phyloP scores from a whole-genome alignment of 352 stramenopile genomes.

The Pythium periplocum region DNA sequence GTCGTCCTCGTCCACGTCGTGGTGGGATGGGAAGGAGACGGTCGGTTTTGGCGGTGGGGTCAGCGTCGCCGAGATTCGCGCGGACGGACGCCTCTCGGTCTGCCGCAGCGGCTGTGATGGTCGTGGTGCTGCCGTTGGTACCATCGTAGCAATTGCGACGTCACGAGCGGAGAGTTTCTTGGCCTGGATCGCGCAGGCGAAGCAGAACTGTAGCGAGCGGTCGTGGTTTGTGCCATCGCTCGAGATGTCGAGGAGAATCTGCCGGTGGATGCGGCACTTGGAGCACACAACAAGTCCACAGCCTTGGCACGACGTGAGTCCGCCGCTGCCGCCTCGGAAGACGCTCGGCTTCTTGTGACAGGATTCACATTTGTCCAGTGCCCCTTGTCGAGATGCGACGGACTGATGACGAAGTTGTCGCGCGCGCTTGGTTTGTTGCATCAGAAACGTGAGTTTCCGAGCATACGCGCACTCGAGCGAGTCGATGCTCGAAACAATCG shows the following conservation, averaged over 20 bases:
- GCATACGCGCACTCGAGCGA: constrained; percentile 51
- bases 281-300: not conserved
- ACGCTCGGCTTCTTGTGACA: too few relatives aligned
- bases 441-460: constrained; percentile 65
- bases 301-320: too few relatives aligned
- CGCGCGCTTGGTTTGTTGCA: constrained; percentile 4
- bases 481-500: constrained; percentile 27
- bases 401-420: not conserved
- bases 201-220: constrained; percentile 4
- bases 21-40: too few relatives aligned
- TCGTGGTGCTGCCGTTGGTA: too few relatives aligned
- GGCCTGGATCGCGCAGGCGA: constrained; percentile 8
- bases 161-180: constrained; percentile 5
- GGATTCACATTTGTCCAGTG: too few relatives aligned
- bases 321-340: too few relatives aligned
- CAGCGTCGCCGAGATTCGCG: too few relatives aligned
- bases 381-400: not conserved
- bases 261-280: not conserved
- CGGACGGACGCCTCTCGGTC: too few relatives aligned
- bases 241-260: not conserved
- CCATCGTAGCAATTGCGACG: too few relatives aligned
- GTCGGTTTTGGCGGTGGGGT: too few relatives aligned
- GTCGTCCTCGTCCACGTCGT: too few relatives aligned
- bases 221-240: not conserved
- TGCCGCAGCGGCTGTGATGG: too few relatives aligned